Conservation (phyloP, 2,329 filamentous ascomycete species). For the Fusarium gaditjirri region DNA sequence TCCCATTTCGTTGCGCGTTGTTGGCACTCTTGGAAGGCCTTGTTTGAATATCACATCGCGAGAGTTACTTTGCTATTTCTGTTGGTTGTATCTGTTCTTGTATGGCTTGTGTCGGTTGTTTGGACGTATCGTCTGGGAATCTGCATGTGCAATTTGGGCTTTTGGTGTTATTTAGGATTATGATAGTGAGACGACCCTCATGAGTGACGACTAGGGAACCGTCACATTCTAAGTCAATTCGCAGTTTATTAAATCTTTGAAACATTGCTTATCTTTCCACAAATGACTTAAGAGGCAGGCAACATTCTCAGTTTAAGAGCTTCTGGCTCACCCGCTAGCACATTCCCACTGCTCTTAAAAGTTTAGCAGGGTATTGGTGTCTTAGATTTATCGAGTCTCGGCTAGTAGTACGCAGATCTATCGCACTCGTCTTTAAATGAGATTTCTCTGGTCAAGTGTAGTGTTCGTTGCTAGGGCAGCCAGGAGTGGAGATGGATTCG, state of each 20-base stretch:
- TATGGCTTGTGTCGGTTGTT: slow-evolving; percentile 11
- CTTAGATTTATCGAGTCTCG: slow-evolving; percentile 24
- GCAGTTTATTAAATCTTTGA: slow-evolving; percentile 26
- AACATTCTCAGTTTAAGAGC: slow-evolving; percentile 3
- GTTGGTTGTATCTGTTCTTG: slow-evolving; percentile 19
- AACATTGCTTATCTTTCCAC: neutral
- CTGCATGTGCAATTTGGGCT: slow-evolving; percentile 12
- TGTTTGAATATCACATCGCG: slow-evolving; percentile 29
- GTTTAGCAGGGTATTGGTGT: slow-evolving; percentile 1
- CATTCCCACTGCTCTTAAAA: slow-evolving; percentile 3
- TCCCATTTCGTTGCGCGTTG: slow-evolving; percentile 16
- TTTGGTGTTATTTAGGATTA: slow-evolving; percentile 47
- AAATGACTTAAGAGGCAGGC: neutral
- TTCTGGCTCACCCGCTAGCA: neutral
- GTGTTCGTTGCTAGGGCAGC: slow-evolving; percentile 26
- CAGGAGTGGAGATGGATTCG: neutral
- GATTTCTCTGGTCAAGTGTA: no score
- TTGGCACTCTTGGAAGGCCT: slow-evolving; percentile 13
- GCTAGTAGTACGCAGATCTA: slow-evolving; percentile 16
- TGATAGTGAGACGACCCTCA: slow-evolving; percentile 48
- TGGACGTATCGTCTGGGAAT: slow-evolving; percentile 1
- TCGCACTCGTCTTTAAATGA: neutral
- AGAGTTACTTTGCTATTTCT: slow-evolving; percentile 14
- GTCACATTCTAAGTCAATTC: slow-evolving; percentile 45
- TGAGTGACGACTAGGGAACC: slow-evolving; percentile 48